Evolutionary conservation across 176 grass and related monocot genomes (phyloP).

Genomic region (Lolium multiflorum): DNA sequence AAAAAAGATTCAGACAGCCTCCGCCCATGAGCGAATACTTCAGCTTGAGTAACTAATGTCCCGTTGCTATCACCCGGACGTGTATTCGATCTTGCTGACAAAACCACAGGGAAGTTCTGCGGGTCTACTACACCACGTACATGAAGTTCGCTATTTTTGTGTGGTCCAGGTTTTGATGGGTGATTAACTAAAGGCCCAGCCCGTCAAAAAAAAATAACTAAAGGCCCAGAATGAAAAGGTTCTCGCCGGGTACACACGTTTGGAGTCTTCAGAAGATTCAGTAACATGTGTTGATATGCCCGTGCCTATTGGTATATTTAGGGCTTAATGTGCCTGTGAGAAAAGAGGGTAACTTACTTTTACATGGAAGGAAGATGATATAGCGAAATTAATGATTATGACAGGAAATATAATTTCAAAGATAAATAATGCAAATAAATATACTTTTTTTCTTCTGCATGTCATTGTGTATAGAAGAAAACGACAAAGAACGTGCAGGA

Average conservation of each 20-base stretch:
- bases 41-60: constrained; percentile 45
- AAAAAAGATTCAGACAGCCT: constrained; percentile 79
- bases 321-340: background rate
- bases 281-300: constrained; percentile 48
- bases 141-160: constrained; percentile 47
- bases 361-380: too few species aligned
- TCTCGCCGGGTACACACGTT: constrained; percentile 52
- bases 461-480: too few species aligned
- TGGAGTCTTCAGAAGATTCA: constrained; percentile 55
- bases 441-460: too few species aligned
- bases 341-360: too few species aligned
- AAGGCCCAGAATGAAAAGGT: constrained; percentile 86
- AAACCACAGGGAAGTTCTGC: constrained; percentile 38
- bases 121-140: constrained; percentile 35
- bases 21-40: constrained; percentile 50
- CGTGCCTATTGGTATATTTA: background rate
- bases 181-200: constrained; percentile 58
- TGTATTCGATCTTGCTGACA: constrained; percentile 48
- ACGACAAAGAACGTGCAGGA: too few species aligned
- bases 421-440: too few species aligned
- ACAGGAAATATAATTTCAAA: too few species aligned
- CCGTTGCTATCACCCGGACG: constrained; percentile 35
- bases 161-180: constrained; percentile 52
- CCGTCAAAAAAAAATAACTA: too few species aligned
- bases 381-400: too few species aligned